Conservation (phyloP, 2,329 filamentous ascomycete species). For the Colletotrichum zoysiae region DNA sequence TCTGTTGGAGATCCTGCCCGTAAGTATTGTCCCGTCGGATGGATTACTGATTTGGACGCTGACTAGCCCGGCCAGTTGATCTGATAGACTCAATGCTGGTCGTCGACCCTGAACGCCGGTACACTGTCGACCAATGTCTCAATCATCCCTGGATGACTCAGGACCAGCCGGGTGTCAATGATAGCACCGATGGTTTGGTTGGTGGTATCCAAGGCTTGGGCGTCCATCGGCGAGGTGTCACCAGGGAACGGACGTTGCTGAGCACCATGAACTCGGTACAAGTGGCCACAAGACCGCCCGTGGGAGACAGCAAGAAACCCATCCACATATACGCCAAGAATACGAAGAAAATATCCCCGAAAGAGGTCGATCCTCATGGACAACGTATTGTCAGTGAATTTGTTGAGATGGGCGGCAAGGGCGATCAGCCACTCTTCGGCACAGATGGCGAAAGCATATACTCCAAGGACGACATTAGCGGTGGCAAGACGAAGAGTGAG, state of each 20-base stretch:
- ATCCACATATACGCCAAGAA: constrained; percentile 85
- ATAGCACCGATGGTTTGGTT: constrained; percentile 93
- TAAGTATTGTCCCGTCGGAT: constrained; percentile 52
- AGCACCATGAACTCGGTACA: constrained; percentile 83
- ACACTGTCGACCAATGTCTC: constrained; percentile 90
- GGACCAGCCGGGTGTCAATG: constrained; percentile 71
- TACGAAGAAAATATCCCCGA: constrained; percentile 53
- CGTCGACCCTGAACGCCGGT: constrained; percentile 85
- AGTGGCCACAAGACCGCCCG: constrained; percentile 61
- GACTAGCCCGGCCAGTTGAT: constrained; percentile 67
- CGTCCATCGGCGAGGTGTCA: constrained; percentile 83
- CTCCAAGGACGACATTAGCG: constrained; percentile 54
- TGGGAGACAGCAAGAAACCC: constrained; percentile 60
- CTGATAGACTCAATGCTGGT: constrained; percentile 96
- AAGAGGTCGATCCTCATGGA: constrained; percentile 77
- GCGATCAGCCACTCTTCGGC: constrained; percentile 82
- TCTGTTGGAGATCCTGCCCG: constrained; percentile 84
- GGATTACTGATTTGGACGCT: not conserved
- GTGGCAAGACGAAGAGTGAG: constrained; percentile 46
- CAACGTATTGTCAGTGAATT: constrained; percentile 79
- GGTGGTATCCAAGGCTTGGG: constrained; percentile 87
- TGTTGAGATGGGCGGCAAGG: constrained; percentile 85
- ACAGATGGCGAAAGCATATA: constrained; percentile 70
- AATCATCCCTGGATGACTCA: constrained; percentile 90
- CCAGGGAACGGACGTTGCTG: constrained; percentile 87